Conservation (phyloP, 1,139 yeast genomes). For the Lodderomyces beijingensis region DNA sequence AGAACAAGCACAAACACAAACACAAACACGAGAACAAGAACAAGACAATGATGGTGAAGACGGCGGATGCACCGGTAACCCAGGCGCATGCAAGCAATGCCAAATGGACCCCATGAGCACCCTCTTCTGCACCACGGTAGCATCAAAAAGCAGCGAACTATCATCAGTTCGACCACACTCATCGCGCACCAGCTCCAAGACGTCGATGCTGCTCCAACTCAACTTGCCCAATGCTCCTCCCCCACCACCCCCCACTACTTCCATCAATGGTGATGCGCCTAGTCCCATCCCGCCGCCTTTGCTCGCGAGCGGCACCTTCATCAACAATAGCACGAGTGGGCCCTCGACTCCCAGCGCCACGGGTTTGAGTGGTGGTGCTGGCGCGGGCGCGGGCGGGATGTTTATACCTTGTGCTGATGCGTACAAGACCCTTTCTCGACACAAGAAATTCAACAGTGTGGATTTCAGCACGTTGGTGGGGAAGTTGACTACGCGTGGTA, state of each 20-base stretch:
- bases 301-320: slow-evolving; percentile 1
- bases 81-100: slow-evolving; percentile 84
- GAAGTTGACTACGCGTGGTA: slow-evolving; percentile 72
- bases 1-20: too few relatives aligned
- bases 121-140: slow-evolving; percentile 80
- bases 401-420: slow-evolving; percentile 89
- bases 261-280: slow-evolving; percentile 5
- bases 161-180: slow-evolving; percentile 8
- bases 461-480: slow-evolving; percentile 74
- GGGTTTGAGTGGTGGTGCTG: neutral
- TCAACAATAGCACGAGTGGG: slow-evolving; percentile 7
- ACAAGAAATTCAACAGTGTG: slow-evolving; percentile 66
- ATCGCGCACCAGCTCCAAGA: slow-evolving; percentile 12
- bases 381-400: slow-evolving; percentile 21
- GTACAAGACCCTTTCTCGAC: slow-evolving; percentile 77
- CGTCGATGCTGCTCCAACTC: slow-evolving; percentile 13
- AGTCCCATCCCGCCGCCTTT: slow-evolving; percentile 6
- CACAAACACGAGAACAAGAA: neutral
- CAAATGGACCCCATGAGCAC: slow-evolving; percentile 87
- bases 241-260: too few relatives aligned
- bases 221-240: slow-evolving; percentile 17
- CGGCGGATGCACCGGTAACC: slow-evolving; percentile 76
- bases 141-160: slow-evolving; percentile 38
- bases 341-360: slow-evolving; percentile 7
- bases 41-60: slow-evolving; percentile 12